Percentiles rank a stretch among this genome's conserved stretches.
These are phyloP conservation scores for Limonium bicolor DNA, from an alignment of 148 eudicot species.

Conservation along the genomic window DNA sequence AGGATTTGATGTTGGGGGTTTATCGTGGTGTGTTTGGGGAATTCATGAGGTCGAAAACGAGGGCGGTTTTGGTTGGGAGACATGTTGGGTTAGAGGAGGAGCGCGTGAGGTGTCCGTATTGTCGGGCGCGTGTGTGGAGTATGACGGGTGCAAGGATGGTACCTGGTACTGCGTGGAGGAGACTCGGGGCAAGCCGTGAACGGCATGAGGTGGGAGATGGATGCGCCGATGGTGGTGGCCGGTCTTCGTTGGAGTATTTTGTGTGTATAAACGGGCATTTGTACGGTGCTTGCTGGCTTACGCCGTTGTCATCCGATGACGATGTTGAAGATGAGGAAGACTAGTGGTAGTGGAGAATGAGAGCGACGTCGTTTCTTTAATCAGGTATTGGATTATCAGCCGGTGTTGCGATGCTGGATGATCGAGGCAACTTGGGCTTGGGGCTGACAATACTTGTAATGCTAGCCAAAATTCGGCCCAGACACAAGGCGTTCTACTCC, in stretches of 20 bases:
- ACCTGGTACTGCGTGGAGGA: constrained; percentile 40
- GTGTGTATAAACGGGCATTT: not conserved
- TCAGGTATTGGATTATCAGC: no score
- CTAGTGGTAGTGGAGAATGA: not conserved
- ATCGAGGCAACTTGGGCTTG: no score
- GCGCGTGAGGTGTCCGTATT: constrained; percentile 52
- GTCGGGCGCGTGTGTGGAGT: constrained; percentile 79
- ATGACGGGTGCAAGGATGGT: constrained; percentile 57
- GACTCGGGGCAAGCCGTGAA: constrained; percentile 64
- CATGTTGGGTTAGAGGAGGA: constrained; percentile 49
- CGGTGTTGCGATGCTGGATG: no score
- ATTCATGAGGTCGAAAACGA: constrained; percentile 43
- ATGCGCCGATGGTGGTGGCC: not conserved
- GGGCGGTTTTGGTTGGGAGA: constrained; percentile 37
- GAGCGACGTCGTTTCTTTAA: not conserved
- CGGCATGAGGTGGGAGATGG: no score
- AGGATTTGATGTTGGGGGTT: constrained; percentile 65
- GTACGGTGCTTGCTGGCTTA: not conserved
- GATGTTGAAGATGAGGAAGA: not conserved
- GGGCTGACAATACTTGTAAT: no score
- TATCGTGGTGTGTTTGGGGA: constrained; percentile 61
- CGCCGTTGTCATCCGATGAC: not conserved
- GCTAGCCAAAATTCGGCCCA: no score
- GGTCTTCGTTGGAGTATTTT: not conserved
- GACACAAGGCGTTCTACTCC: no score